Base-by-base conservation (phyloP, 768 basidiomycete species). In the Clitopilus passeckerianus region DNA sequence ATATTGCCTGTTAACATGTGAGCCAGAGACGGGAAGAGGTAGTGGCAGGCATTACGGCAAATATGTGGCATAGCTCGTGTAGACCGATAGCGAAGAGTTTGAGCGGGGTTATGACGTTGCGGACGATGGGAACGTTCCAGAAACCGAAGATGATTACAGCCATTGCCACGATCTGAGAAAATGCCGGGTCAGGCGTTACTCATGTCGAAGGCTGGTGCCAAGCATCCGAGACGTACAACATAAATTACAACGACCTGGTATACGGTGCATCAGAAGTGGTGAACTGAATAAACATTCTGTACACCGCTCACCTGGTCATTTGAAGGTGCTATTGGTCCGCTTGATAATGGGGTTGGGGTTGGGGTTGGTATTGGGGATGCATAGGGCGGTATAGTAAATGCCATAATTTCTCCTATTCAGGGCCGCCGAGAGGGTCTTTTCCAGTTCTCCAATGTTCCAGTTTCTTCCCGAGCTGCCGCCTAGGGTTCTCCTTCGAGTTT, bases 11-110 rank as follows among this genome's bases (percentile, higher is more conserved):
- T 15, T 35, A 37, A 44, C 7, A 54, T 23, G 57, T 43, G 50
- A 50, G 53, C 44, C 33, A 18, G 35, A 61, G 53, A 37, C 61
- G 50, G 30, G 57, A 54, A 15, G 53, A 33, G 46, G 54, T 6
- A 44, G 41, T 18, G 33, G 56, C 46, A 54, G 46, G 46, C 41
- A 54, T 57, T 63, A 93, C 92, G 37, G 85, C 84, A 54, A 80
- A 76, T 67, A 93, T 87, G 70, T 95, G 93, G 67, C 89, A 93
- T 15, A 94, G 78, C 68, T 95, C 93, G 66, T 95, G 93, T 83
- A 86, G 91, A 44, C 91, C 92, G 61, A 94, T 93, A 56, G 91
- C 90, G 68, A 94, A 87, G 14, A 94, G 77, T 71, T 94, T 94
- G 65, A 94, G 79, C 8, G 92, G 92, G 67, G 84, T 90, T 67